Evolutionary conservation across 768 basidiomycete genomes (phyloP).

Genomic region (Pleurotus eryngii): DNA sequence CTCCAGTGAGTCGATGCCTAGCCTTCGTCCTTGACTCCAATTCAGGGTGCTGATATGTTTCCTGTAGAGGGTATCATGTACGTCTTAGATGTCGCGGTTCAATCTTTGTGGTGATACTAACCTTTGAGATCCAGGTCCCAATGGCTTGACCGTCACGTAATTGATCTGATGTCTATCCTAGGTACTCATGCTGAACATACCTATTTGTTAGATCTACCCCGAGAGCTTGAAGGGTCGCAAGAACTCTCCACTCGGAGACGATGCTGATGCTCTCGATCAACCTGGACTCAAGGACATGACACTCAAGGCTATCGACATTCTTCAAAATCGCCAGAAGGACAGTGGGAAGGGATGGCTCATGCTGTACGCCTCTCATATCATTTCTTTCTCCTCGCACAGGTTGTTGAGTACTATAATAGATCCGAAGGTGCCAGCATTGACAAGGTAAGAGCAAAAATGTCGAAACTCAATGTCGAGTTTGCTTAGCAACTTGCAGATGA

Average conservation of each 20-base stretch:
- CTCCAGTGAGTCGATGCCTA: constrained; percentile 23
- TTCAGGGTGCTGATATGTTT: neutral
- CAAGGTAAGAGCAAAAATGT: constrained; percentile 15
- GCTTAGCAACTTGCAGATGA: constrained; percentile 25
- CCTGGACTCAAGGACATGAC: constrained; percentile 47
- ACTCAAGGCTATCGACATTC: constrained; percentile 42
- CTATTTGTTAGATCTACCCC: constrained; percentile 23
- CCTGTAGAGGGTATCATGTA: neutral
- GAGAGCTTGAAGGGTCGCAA: constrained; percentile 33
- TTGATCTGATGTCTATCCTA: neutral
- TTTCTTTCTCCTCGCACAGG: neutral
- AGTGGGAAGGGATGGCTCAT: constrained; percentile 41
- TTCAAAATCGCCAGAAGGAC: constrained; percentile 28
- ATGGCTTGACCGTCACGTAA: constrained; percentile 38
- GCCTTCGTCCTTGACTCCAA: neutral
- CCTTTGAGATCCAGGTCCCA: constrained; percentile 28
- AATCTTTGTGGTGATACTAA: neutral
- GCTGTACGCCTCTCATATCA: constrained; percentile 25
- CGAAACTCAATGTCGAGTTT: neutral
- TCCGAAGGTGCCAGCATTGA: constrained; percentile 46
- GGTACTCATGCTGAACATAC: neutral
- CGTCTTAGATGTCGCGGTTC: neutral
- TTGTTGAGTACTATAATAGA: constrained; percentile 11
- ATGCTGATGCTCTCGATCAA: constrained; percentile 38
- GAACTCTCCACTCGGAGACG: constrained; percentile 40